Percentiles rank a stretch among this genome's conserved stretches.
These are phyloP conservation scores for Catunica adiposa DNA, from an alignment of 2,329 filamentous ascomycete genomes.

Conservation along the genomic window DNA sequence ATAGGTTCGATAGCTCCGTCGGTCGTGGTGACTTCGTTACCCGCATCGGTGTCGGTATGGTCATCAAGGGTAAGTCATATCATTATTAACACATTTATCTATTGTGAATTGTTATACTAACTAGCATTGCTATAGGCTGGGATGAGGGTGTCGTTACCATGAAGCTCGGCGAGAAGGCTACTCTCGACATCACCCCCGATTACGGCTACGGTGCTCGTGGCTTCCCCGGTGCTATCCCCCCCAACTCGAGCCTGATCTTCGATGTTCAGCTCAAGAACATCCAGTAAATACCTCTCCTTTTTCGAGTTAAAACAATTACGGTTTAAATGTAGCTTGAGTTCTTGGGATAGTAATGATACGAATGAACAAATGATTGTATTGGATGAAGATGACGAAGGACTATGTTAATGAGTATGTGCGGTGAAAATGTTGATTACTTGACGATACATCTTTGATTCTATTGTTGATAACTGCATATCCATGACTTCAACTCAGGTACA, in stretches of 20 bases:
- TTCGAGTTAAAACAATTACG: not conserved
- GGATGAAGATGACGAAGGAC: too few species aligned
- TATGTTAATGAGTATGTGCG: too few species aligned
- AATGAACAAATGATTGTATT: too few species aligned
- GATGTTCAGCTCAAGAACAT: slow-evolving; percentile 54
- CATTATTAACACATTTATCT: not conserved
- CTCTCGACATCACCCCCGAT: slow-evolving; percentile 62
- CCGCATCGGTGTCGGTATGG: slow-evolving; percentile 62
- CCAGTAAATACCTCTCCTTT: slow-evolving; percentile 23
- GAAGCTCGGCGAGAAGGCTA: slow-evolving; percentile 81
- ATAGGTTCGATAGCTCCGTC: slow-evolving; percentile 77
- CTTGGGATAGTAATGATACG: not conserved
- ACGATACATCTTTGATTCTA: too few species aligned
- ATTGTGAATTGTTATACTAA: not conserved
- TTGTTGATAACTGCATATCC: too few species aligned
- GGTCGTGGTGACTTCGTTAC: slow-evolving; percentile 61
- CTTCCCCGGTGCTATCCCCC: slow-evolving; percentile 62
- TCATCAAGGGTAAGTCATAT: slow-evolving; percentile 59
- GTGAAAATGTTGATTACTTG: too few species aligned
- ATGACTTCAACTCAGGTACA: too few species aligned
- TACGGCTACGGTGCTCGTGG: slow-evolving; percentile 52
- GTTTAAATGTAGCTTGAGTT: not conserved
- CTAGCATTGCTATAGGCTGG: slow-evolving; percentile 40
- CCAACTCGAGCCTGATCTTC: slow-evolving; percentile 62
- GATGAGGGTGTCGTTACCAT: slow-evolving; percentile 74